Evolutionary conservation across 2,329 filamentous ascomycete species (phyloP).

Genomic region (Pyrenophora graminea): DNA sequence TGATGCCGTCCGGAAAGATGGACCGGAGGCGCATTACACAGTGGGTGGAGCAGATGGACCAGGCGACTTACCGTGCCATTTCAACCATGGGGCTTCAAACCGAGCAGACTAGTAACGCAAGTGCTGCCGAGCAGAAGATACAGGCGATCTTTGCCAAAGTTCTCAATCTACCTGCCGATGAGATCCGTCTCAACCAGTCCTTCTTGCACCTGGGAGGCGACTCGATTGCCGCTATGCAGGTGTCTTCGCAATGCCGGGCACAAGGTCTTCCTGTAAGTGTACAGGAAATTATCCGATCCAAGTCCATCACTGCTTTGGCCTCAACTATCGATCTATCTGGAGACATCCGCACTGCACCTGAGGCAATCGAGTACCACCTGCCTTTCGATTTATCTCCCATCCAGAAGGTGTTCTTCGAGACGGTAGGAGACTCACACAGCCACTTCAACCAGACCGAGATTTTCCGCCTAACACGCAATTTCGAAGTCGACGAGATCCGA

Average conservation of each 20-base stretch:
- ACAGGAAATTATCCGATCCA: constrained; percentile 41
- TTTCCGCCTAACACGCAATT: constrained; percentile 27
- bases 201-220: constrained; percentile 45
- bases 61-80: constrained; percentile 32
- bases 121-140: constrained; percentile 30
- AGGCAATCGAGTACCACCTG: constrained; percentile 25
- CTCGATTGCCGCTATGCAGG: constrained; percentile 44
- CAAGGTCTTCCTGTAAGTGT: constrained; percentile 38
- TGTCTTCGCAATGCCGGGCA: constrained; percentile 38
- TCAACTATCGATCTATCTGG: constrained; percentile 22
- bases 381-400: constrained; percentile 40
- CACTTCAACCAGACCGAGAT: constrained; percentile 43
- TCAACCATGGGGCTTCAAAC: constrained; percentile 28
- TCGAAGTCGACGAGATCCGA: constrained; percentile 32
- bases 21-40: constrained; percentile 35
- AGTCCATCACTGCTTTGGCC: constrained; percentile 37
- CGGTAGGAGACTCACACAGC: constrained; percentile 31
- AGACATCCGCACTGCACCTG: background rate
- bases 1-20: constrained; percentile 41
- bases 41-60: constrained; percentile 39
- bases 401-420: constrained; percentile 35
- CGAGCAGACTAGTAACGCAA: constrained; percentile 18
- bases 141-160: constrained; percentile 39
- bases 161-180: constrained; percentile 30
- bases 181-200: constrained; percentile 39